These are phyloP conservation scores for Stevia rebaudiana DNA, from an alignment of 140 eudicot genomes.

Conservation along the genomic window DNA sequence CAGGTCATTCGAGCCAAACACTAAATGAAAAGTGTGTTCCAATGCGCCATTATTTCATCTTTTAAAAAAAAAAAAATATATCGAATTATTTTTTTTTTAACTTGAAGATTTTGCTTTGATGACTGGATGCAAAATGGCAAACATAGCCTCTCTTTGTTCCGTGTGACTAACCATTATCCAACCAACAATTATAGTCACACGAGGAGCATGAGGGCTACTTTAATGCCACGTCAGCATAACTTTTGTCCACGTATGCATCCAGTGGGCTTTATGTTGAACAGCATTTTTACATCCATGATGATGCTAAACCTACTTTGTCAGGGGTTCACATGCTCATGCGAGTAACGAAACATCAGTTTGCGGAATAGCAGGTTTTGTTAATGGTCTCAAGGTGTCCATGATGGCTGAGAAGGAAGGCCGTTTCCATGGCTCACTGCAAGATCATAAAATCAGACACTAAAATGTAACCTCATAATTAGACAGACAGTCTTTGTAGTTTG, in stretches of 20 bases:
- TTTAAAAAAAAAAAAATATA: too few relatives aligned
- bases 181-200: background rate
- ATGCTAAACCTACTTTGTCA: slow-evolving; percentile 13
- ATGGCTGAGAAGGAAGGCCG: slow-evolving; percentile 46
- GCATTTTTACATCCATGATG: background rate
- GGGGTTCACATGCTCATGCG: slow-evolving; percentile 3
- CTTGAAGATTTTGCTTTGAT: background rate
- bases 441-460: background rate
- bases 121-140: background rate
- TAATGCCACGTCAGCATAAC: background rate
- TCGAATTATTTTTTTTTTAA: too few relatives aligned
- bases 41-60: background rate
- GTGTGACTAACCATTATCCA: background rate
- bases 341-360: slow-evolving; percentile 31
- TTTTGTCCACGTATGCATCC: background rate
- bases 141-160: background rate
- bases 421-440: slow-evolving; percentile 39
- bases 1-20: background rate
- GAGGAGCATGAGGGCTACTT: background rate
- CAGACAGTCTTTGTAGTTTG: too few relatives aligned
- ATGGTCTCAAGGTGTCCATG: slow-evolving; percentile 40
- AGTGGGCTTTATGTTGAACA: background rate
- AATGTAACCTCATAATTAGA: too few relatives aligned
- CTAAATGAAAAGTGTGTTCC: background rate
- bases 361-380: slow-evolving; percentile 37